Conservation (phyloP, 1,139 yeast genomes). For the Magnusiomyces suaveolens region DNA sequence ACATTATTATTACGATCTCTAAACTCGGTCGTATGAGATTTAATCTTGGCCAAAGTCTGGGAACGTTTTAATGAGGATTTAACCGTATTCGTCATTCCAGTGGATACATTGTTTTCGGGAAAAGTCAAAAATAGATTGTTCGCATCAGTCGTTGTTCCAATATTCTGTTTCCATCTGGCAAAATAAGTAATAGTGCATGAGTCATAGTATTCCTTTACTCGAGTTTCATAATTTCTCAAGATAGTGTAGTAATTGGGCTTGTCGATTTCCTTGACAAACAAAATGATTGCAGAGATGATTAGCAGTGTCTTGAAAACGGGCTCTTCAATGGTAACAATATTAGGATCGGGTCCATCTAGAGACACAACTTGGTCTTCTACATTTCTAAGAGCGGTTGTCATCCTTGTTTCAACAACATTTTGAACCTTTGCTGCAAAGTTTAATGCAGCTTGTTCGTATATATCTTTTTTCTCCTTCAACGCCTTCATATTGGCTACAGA, state of each 20-base stretch:
- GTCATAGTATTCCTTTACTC: slow-evolving; percentile 24
- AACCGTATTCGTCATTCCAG: too few species aligned
- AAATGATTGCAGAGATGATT: slow-evolving; percentile 52
- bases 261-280: slow-evolving; percentile 54
- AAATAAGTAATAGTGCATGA: slow-evolving; percentile 26
- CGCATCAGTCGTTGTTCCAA: slow-evolving; percentile 5
- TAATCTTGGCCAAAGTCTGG: slow-evolving; percentile 26
- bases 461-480: slow-evolving; percentile 53
- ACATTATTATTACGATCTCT: slow-evolving; percentile 5
- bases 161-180: slow-evolving; percentile 25
- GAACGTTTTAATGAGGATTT: slow-evolving; percentile 25
- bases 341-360: slow-evolving; percentile 16
- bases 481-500: slow-evolving; percentile 65
- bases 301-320: slow-evolving; percentile 28
- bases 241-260: slow-evolving; percentile 35
- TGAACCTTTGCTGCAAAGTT: slow-evolving; percentile 46
- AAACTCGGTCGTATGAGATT: slow-evolving; percentile 18
- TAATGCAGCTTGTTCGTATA: slow-evolving; percentile 49
- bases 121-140: slow-evolving; percentile 5
- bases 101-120: too few species aligned
- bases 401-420: slow-evolving; percentile 38
- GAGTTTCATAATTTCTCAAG: slow-evolving; percentile 27
- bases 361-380: slow-evolving; percentile 15
- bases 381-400: slow-evolving; percentile 28
- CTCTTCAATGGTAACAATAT: slow-evolving; percentile 18